Evolutionary conservation across 371 early-diverging fungal genomes (phyloP).

Genomic region (Syncephalastrum contaminatum): DNA sequence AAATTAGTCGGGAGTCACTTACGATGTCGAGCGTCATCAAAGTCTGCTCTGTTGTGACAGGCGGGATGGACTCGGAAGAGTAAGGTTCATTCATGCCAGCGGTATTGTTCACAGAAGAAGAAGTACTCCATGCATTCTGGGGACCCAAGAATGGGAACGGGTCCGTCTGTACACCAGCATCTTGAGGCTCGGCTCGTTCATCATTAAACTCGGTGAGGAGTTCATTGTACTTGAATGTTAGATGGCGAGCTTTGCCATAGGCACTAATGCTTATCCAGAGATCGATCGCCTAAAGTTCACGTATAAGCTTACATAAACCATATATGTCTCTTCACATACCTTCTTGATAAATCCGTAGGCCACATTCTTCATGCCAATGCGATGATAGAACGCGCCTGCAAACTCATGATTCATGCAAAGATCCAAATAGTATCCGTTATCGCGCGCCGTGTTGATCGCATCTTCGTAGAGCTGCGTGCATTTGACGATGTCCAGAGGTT

Average conservation of each 20-base stretch:
- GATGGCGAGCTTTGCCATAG: slow-evolving; percentile 42
- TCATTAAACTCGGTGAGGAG: slow-evolving; percentile 29
- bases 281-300: slow-evolving; percentile 17
- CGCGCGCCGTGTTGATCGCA: slow-evolving; percentile 34
- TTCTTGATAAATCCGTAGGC: slow-evolving; percentile 37
- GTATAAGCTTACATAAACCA: background rate
- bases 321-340: slow-evolving; percentile 6
- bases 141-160: slow-evolving; percentile 39
- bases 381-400: slow-evolving; percentile 37
- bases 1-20: slow-evolving; percentile 8
- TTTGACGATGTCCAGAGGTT: slow-evolving; percentile 14
- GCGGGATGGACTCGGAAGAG: slow-evolving; percentile 31
- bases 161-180: slow-evolving; percentile 42
- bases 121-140: slow-evolving; percentile 35
- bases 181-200: slow-evolving; percentile 25
- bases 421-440: slow-evolving; percentile 32
- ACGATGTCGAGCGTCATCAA: slow-evolving; percentile 43
- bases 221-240: slow-evolving; percentile 21
- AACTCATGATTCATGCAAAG: slow-evolving; percentile 37
- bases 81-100: slow-evolving; percentile 31
- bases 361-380: slow-evolving; percentile 31
- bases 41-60: slow-evolving; percentile 44
- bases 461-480: slow-evolving; percentile 31
- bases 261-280: slow-evolving; percentile 33
- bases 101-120: slow-evolving; percentile 17